Conservation (phyloP, 208 protist genomes). For the Leishmania lainsoni region DNA sequence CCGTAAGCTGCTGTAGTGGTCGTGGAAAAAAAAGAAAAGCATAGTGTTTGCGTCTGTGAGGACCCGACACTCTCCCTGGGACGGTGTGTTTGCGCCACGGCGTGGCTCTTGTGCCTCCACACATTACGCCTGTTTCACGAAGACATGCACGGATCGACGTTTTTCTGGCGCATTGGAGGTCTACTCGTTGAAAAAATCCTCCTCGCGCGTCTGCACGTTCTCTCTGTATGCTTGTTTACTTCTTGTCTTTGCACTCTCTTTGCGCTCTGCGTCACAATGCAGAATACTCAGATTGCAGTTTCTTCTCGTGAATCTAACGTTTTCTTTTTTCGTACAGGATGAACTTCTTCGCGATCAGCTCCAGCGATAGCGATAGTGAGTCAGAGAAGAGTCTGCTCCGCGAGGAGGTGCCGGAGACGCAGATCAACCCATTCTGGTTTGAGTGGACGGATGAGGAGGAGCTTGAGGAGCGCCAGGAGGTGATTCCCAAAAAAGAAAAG, state of each 20-base stretch:
- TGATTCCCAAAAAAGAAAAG: slow-evolving; percentile 69
- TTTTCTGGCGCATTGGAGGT: too few relatives aligned
- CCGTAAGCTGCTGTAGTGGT: not conserved
- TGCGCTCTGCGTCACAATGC: not conserved
- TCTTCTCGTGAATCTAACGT: not conserved
- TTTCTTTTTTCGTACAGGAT: slow-evolving; percentile 20
- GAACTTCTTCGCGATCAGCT: slow-evolving; percentile 42
- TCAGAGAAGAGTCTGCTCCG: slow-evolving; percentile 46
- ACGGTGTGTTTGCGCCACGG: not conserved
- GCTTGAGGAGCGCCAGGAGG: slow-evolving; percentile 50
- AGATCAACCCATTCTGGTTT: slow-evolving; percentile 78
- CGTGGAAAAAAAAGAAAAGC: not conserved
- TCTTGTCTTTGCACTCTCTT: not conserved
- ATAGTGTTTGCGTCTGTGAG: not conserved
- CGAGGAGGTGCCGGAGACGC: slow-evolving; percentile 49
- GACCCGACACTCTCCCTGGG: too few relatives aligned
- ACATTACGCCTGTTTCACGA: too few relatives aligned
- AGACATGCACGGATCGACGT: not conserved
- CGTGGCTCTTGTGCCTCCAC: not conserved
- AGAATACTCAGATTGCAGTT: not conserved
- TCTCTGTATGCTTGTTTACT: not conserved
- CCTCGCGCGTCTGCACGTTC: not conserved
- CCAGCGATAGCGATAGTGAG: slow-evolving; percentile 64
- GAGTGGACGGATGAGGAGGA: slow-evolving; percentile 79
- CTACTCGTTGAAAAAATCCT: not conserved